These are phyloP conservation scores for Rubia yunnanensis DNA, from an alignment of 257 asterid genomes.

Conservation along the genomic window DNA sequence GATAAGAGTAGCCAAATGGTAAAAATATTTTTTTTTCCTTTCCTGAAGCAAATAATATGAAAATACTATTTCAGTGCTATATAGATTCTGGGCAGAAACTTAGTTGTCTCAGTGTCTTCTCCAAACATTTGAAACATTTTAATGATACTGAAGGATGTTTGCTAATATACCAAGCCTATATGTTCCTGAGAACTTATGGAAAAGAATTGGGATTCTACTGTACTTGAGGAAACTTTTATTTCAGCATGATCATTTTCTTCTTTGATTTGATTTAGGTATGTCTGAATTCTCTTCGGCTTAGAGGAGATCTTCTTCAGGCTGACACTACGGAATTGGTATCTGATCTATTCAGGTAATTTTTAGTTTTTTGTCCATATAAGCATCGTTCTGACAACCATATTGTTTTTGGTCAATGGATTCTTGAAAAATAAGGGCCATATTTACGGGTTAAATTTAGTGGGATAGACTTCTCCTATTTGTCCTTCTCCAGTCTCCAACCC, in stretches of 20 bases:
- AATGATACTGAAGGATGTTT: neutral
- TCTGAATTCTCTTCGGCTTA: conserved; percentile 40
- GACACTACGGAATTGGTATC: conserved; percentile 54
- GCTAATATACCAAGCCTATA: too few species aligned
- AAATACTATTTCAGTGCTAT: neutral
- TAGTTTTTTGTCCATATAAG: conserved; percentile 14
- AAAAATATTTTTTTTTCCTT: conserved; percentile 4
- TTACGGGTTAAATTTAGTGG: neutral
- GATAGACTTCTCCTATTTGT: neutral
- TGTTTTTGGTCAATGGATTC: neutral
- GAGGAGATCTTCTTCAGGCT: conserved; percentile 34
- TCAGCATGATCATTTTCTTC: neutral
- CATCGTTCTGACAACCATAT: conserved; percentile 1
- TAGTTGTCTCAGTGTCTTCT: neutral
- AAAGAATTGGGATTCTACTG: neutral
- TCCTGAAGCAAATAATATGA: neutral
- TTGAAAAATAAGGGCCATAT: neutral
- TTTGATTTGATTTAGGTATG: conserved; percentile 36
- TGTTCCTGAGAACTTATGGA: neutral
- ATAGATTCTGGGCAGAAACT: neutral
- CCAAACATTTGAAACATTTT: neutral
- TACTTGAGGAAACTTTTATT: neutral
- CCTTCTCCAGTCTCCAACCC: neutral
- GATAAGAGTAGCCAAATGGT: conserved; percentile 57
- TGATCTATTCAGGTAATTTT: conserved; percentile 35